Evolutionary conservation across 495 filamentous ascomycete species (phyloP).

Genomic region (Penicillium lividum): DNA sequence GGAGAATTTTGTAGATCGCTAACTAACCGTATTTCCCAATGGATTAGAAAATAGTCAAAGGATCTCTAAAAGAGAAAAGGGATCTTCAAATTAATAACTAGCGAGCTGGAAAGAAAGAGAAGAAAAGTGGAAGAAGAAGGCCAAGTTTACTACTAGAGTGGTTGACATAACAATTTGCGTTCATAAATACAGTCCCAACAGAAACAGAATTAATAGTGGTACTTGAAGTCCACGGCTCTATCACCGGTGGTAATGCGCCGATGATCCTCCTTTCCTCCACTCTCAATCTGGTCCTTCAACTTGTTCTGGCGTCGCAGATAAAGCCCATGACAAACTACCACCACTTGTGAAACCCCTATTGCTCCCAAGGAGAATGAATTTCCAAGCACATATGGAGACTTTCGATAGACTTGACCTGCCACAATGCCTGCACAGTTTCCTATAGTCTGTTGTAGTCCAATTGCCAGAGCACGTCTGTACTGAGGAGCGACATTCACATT

Average conservation of each 20-base stretch:
- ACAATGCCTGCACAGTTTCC: slow-evolving; percentile 59
- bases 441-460: slow-evolving; percentile 59
- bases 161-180: no score
- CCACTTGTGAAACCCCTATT: slow-evolving; percentile 38
- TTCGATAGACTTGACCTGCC: slow-evolving; percentile 54
- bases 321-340: slow-evolving; percentile 37
- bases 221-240: slow-evolving; percentile 49
- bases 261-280: slow-evolving; percentile 42
- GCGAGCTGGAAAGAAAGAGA: no score
- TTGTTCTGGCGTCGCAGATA: slow-evolving; percentile 45
- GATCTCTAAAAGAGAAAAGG: no score
- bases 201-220: slow-evolving; percentile 38
- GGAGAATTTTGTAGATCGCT: no score
- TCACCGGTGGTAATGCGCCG: slow-evolving; percentile 49
- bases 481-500: slow-evolving; percentile 60
- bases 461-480: slow-evolving; percentile 54
- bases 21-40: no score
- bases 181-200: not conserved
- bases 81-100: no score
- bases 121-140: no score
- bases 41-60: no score
- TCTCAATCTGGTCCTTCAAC: slow-evolving; percentile 41
- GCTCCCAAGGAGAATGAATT: slow-evolving; percentile 51
- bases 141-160: no score
- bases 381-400: slow-evolving; percentile 51